Percentiles rank a stretch among this genome's conserved stretches.
These are phyloP conservation scores for Rhodotorula paludigena DNA, from an alignment of 768 basidiomycete genomes.

Conservation along the genomic window DNA sequence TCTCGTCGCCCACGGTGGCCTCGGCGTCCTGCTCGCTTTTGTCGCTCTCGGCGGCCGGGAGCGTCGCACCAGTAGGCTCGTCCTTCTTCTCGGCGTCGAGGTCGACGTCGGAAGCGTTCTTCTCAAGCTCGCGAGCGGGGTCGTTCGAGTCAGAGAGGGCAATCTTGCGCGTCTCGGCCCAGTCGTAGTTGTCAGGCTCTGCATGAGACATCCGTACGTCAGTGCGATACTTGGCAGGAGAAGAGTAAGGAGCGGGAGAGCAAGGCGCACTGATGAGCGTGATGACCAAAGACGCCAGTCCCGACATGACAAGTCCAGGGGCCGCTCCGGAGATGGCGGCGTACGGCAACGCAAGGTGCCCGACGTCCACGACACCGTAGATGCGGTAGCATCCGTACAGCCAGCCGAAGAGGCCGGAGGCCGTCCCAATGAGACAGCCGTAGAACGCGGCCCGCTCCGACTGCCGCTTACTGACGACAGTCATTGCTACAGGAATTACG, in stretches of 20 bases:
- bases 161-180: slow-evolving; percentile 71
- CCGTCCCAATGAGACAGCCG: slow-evolving; percentile 11
- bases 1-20: no score
- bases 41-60: background rate
- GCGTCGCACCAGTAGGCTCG: background rate
- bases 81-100: slow-evolving; percentile 22
- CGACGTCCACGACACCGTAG: slow-evolving; percentile 28
- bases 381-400: slow-evolving; percentile 19
- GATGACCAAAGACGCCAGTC: slow-evolving; percentile 9
- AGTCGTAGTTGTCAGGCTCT: slow-evolving; percentile 72
- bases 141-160: slow-evolving; percentile 46
- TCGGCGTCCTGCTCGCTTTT: background rate
- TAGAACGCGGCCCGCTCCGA: slow-evolving; percentile 64
- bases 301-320: slow-evolving; percentile 38
- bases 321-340: slow-evolving; percentile 60
- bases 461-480: slow-evolving; percentile 75
- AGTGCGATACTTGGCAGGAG: slow-evolving; percentile 40
- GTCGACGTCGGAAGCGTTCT: slow-evolving; percentile 42
- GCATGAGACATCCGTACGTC: slow-evolving; percentile 46
- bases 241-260: slow-evolving; percentile 51
- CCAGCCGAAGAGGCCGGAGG: slow-evolving; percentile 19
- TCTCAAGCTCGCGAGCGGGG: slow-evolving; percentile 33
- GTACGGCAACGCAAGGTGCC: slow-evolving; percentile 26
- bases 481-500: slow-evolving; percentile 60
- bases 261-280: slow-evolving; percentile 15